Percentiles rank a stretch among this genome's conserved stretches.
Evolutionary conservation across 139 green algal species (phyloP).

Genomic region (Coccomyxa sp.): DNA sequence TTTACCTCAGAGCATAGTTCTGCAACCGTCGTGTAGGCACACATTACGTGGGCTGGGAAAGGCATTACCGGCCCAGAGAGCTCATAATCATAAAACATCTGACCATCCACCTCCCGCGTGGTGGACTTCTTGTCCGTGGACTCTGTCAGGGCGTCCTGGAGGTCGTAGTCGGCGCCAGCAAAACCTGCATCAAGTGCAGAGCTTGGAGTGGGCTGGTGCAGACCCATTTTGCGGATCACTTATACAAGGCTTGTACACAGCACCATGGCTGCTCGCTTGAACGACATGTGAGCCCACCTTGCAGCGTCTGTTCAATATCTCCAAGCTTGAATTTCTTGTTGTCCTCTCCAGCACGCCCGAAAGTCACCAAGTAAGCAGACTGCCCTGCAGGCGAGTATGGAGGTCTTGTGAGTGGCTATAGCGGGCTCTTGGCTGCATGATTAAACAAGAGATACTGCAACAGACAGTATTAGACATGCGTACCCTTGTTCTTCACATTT

Average conservation of each 20-base stretch:
- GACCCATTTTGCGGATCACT: not conserved
- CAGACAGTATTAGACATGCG: not conserved
- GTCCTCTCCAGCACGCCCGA: slow-evolving; percentile 79
- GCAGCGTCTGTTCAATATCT: slow-evolving; percentile 73
- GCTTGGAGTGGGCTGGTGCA: not conserved
- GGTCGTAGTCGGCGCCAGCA: slow-evolving; percentile 81
- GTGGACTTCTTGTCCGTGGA: slow-evolving; percentile 27
- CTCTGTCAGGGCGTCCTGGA: slow-evolving; percentile 52
- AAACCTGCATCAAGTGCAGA: slow-evolving; percentile 36
- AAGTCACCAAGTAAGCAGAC: slow-evolving; percentile 69
- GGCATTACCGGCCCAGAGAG: slow-evolving; percentile 53
- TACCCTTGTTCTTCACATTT: slow-evolving; percentile 30
- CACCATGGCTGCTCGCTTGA: not conserved
- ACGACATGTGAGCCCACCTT: not conserved
- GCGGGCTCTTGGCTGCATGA: not conserved
- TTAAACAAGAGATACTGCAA: not conserved
- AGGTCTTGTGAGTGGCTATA: not conserved
- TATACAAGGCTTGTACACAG: not conserved
- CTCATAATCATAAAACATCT: slow-evolving; percentile 74
- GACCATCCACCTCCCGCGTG: slow-evolving; percentile 48
- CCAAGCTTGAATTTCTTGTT: slow-evolving; percentile 72
- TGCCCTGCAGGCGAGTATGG: slow-evolving; percentile 32
- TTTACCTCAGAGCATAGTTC: not conserved
- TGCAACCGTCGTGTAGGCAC: not conserved
- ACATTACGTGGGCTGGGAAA: not conserved